A percentile compares a stretch with the other conserved stretches of the same genome.
These are phyloP conservation scores for Pestalotiopsis sp. DNA, from an alignment of 2,329 filamentous ascomycete genomes.

Conservation along the genomic window DNA sequence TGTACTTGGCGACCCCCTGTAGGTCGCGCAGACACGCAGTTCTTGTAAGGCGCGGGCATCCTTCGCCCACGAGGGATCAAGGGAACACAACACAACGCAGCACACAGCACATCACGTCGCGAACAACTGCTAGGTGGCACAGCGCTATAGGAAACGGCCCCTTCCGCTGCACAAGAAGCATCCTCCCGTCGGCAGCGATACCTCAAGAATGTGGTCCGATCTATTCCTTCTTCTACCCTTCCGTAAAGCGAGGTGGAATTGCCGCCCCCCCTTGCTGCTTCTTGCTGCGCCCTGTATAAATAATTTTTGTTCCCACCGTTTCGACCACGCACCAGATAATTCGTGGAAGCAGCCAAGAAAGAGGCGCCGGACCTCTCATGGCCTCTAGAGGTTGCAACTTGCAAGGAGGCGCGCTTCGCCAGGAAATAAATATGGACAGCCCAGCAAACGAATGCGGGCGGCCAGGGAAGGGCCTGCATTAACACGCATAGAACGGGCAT, in stretches of 20 bases:
- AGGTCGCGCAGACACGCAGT: neutral
- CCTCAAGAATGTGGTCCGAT: neutral
- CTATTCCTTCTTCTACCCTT: neutral
- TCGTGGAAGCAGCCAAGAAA: neutral
- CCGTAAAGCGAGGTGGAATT: neutral
- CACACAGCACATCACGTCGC: neutral
- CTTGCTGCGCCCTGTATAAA: neutral
- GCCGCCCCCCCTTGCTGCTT: neutral
- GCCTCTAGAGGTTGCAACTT: neutral
- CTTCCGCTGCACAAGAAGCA: slow-evolving; percentile 12
- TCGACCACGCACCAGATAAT: neutral
- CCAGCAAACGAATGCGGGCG: neutral
- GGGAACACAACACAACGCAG: neutral
- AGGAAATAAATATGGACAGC: neutral
- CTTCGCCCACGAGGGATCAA: neutral
- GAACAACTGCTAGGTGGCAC: slow-evolving; percentile 3
- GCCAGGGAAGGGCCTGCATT: neutral
- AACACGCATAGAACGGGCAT: neutral
- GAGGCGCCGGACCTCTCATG: neutral
- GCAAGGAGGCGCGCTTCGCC: neutral
- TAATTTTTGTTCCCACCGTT: neutral
- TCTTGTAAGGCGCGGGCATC: neutral
- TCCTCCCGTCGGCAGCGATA: slow-evolving; percentile 12
- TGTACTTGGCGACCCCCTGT: neutral
- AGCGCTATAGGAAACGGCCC: slow-evolving; percentile 7